These are phyloP conservation scores for Calonectria honghensis DNA, from an alignment of 2,329 filamentous ascomycete genomes.

Conservation along the genomic window DNA sequence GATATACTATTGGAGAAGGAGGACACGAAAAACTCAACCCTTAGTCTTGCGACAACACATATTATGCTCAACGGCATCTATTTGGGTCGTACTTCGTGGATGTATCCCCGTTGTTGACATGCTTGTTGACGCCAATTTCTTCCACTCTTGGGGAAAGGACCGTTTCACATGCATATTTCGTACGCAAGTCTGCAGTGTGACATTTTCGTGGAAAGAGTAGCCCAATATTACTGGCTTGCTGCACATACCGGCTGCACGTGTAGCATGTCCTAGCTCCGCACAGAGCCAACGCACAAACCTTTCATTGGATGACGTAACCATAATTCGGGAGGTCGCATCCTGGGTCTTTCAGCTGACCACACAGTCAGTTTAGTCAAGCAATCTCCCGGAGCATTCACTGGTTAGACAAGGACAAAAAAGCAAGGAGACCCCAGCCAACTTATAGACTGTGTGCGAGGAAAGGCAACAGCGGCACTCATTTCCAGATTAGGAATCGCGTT, in stretches of 20 bases:
- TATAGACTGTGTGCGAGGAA: neutral
- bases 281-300: neutral
- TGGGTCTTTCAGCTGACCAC: neutral
- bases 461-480: neutral
- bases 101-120: neutral
- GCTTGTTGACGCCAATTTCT: neutral
- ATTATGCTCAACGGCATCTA: neutral
- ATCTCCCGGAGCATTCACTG: neutral
- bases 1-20: neutral
- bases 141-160: neutral
- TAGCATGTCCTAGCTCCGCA: neutral
- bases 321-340: neutral
- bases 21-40: neutral
- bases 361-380: neutral
- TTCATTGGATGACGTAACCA: neutral
- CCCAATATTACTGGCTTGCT: neutral
- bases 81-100: neutral
- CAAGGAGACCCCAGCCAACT: neutral
- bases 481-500: neutral
- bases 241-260: neutral
- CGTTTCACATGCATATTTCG: neutral
- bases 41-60: neutral
- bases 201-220: neutral
- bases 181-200: neutral
- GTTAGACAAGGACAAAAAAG: neutral